Evolutionary conservation across 768 basidiomycete genomes (phyloP).

Genomic region (Tricholoma sp.): DNA sequence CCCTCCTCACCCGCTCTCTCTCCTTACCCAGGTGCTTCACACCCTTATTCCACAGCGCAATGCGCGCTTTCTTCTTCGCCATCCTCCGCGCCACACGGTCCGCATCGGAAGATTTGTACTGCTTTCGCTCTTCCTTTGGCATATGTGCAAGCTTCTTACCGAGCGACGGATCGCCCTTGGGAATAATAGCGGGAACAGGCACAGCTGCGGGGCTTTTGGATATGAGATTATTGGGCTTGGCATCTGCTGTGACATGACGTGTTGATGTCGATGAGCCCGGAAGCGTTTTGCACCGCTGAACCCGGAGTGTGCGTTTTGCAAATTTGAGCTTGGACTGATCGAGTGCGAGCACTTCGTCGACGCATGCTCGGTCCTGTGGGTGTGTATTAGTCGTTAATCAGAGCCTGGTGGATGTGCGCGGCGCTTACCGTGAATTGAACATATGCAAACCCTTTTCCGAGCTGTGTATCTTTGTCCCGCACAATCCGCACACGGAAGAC

Average conservation of each 20-base stretch:
- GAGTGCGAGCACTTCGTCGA: slow-evolving; percentile 87
- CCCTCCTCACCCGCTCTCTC: slow-evolving; percentile 44
- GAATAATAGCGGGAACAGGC: slow-evolving; percentile 31
- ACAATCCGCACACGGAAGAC: slow-evolving; percentile 84
- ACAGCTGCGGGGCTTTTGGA: slow-evolving; percentile 6
- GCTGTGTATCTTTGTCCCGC: slow-evolving; percentile 84
- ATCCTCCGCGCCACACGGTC: slow-evolving; percentile 79
- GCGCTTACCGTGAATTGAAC: slow-evolving; percentile 75
- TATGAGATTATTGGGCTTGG: slow-evolving; percentile 13
- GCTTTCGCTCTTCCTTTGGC: slow-evolving; percentile 83
- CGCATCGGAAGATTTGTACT: slow-evolving; percentile 69
- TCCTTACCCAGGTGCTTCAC: slow-evolving; percentile 36
- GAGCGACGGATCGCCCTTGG: slow-evolving; percentile 79
- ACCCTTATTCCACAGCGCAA: slow-evolving; percentile 32
- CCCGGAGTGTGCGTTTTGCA: slow-evolving; percentile 86
- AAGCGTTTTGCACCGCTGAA: slow-evolving; percentile 85
- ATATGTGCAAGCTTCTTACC: slow-evolving; percentile 75
- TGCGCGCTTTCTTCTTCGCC: slow-evolving; percentile 84
- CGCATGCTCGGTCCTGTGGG: slow-evolving; percentile 77
- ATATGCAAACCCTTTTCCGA: slow-evolving; percentile 95
- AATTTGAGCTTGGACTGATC: slow-evolving; percentile 78
- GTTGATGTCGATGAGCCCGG: slow-evolving; percentile 33
- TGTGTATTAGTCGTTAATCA: neutral
- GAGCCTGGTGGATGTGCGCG: neutral
- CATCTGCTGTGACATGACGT: slow-evolving; percentile 19